phyloP scores from a whole-genome alignment of 305 asterid species.

The Ilex paraguariensis region DNA sequence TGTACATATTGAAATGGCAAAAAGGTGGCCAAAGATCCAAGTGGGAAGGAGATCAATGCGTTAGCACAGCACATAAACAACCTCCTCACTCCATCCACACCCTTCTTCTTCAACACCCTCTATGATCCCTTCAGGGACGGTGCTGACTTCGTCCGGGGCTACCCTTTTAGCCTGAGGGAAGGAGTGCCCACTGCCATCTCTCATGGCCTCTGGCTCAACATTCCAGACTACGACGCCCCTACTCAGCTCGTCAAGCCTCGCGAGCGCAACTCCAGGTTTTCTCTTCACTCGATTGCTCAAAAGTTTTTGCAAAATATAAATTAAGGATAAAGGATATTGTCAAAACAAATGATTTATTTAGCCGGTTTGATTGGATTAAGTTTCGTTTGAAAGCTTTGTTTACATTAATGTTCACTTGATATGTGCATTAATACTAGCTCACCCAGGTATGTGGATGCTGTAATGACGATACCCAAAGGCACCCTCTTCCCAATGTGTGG shows the following conservation, averaged over 20 bases:
- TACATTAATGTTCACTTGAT: too few relatives aligned
- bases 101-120: slow-evolving; percentile 58
- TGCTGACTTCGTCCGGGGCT: slow-evolving; percentile 56
- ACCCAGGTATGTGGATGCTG: slow-evolving; percentile 57
- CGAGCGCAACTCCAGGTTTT: slow-evolving; percentile 51
- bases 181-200: slow-evolving; percentile 57
- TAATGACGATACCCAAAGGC: slow-evolving; percentile 51
- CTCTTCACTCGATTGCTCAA: too few relatives aligned
- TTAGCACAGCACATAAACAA: slow-evolving; percentile 48
- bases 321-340: too few relatives aligned
- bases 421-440: not conserved
- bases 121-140: slow-evolving; percentile 55
- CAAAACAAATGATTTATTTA: too few relatives aligned
- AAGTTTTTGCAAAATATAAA: too few relatives aligned
- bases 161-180: slow-evolving; percentile 60
- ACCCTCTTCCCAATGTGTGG: slow-evolving; percentile 61
- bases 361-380: too few relatives aligned
- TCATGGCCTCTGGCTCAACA: slow-evolving; percentile 66
- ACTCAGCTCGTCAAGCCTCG: slow-evolving; percentile 60
- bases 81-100: slow-evolving; percentile 44
- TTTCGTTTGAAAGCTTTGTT: too few relatives aligned
- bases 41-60: slow-evolving; percentile 53
- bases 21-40: slow-evolving; percentile 63
- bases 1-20: slow-evolving; percentile 6
- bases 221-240: slow-evolving; percentile 58